Conservation (phyloP, 1,284 basidiomycete genomes). For the Ceratobasidium sp. region DNA sequence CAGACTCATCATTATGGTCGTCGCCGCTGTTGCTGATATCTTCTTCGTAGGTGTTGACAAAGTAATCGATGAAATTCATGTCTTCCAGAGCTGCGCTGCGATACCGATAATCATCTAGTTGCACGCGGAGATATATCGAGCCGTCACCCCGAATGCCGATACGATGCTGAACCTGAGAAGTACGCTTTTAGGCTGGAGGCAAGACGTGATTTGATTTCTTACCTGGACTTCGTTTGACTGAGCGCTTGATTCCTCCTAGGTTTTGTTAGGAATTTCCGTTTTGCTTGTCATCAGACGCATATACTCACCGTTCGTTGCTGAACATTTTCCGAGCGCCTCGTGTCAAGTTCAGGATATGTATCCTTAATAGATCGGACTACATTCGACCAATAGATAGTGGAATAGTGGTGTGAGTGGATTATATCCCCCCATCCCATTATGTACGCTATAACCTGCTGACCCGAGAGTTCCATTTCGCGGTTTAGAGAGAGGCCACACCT, state of each 20-base stretch:
- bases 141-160: background rate
- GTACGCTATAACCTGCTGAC: too few relatives aligned
- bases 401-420: too few relatives aligned
- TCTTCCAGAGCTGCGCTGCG: background rate
- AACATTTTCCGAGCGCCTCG: background rate
- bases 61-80: slow-evolving; percentile 15
- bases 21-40: too few relatives aligned
- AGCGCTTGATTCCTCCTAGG: too few relatives aligned
- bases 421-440: too few relatives aligned
- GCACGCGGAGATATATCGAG: background rate
- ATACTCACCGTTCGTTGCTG: background rate
- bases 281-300: background rate
- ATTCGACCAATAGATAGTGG: too few relatives aligned
- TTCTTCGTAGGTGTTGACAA: slow-evolving; percentile 21
- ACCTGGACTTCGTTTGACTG: background rate
- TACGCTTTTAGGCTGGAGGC: too few relatives aligned
- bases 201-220: too few relatives aligned
- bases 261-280: too few relatives aligned
- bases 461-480: too few relatives aligned
- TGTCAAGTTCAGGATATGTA: background rate
- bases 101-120: slow-evolving; percentile 22
- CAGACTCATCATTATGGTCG: background rate
- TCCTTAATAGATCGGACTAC: background rate
- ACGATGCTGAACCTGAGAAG: background rate
- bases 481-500: too few relatives aligned